Conservation (phyloP, 2,329 filamentous ascomycete genomes). For the Fusarium udum region DNA sequence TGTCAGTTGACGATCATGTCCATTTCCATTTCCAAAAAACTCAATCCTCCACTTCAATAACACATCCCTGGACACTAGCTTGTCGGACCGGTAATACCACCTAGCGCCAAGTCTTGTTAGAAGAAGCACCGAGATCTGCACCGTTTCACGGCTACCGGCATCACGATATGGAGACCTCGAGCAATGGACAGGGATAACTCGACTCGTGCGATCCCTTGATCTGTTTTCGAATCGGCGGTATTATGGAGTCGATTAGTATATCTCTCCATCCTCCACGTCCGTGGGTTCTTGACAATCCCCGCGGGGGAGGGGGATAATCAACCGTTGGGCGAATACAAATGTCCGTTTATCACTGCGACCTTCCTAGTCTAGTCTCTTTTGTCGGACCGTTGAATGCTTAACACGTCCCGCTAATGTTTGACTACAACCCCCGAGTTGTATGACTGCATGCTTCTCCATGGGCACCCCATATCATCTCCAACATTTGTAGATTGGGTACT, state of each 20-base stretch:
- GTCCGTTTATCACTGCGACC: not conserved
- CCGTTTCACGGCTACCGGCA: slow-evolving; percentile 29
- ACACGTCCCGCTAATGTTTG: not conserved
- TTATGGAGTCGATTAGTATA: slow-evolving; percentile 4
- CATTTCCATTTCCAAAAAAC: not conserved
- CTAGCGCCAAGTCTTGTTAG: slow-evolving; percentile 12
- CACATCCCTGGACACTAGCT: not conserved
- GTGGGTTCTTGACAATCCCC: not conserved
- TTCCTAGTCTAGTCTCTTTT: not conserved
- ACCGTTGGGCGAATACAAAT: slow-evolving; percentile 6
- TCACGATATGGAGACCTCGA: not conserved
- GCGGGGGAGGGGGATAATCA: not conserved
- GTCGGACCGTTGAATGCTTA: slow-evolving; percentile 15
- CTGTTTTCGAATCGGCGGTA: slow-evolving; percentile 6
- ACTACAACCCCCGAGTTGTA: not conserved
- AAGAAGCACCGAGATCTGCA: slow-evolving; percentile 19
- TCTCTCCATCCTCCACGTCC: not conserved
- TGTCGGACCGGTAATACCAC: slow-evolving; percentile 19
- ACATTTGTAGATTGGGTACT: not conserved
- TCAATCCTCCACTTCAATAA: not conserved
- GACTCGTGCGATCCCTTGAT: not conserved
- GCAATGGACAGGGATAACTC: not conserved
- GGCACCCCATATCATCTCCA: slow-evolving; percentile 2
- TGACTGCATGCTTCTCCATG: not conserved
- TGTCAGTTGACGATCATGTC: not conserved